phyloP scores from a whole-genome alignment of 2,329 filamentous ascomycete genomes.

The Beauveria asiatica region DNA sequence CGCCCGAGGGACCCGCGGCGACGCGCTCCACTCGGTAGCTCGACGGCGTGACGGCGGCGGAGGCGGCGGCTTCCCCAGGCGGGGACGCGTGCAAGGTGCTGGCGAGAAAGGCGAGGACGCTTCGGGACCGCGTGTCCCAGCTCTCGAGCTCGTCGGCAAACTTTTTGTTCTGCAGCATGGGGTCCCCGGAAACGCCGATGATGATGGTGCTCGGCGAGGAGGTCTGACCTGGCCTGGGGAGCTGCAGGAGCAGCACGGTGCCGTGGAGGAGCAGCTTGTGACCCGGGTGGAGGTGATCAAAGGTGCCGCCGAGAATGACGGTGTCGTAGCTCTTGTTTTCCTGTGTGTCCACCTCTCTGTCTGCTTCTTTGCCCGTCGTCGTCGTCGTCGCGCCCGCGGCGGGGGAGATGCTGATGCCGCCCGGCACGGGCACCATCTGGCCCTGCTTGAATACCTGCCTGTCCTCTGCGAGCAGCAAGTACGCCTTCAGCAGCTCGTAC shows the following conservation, averaged over 20 bases:
- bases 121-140: slow-evolving; percentile 66
- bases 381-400: neutral
- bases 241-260: slow-evolving; percentile 61
- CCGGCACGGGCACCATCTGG: slow-evolving; percentile 43
- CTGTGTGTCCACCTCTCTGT: neutral
- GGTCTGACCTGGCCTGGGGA: slow-evolving; percentile 29
- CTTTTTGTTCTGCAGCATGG: slow-evolving; percentile 81
- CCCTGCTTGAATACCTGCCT: slow-evolving; percentile 38
- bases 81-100: slow-evolving; percentile 45
- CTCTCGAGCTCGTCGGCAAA: slow-evolving; percentile 71
- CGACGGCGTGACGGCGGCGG: neutral
- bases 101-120: slow-evolving; percentile 64
- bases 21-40: slow-evolving; percentile 3
- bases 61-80: slow-evolving; percentile 12
- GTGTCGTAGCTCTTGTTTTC: slow-evolving; percentile 18
- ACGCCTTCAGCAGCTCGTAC: slow-evolving; percentile 45
- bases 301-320: slow-evolving; percentile 84
- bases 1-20: neutral
- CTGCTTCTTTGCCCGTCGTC: neutral
- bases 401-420: slow-evolving; percentile 38
- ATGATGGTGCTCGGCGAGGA: slow-evolving; percentile 50
- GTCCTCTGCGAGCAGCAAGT: slow-evolving; percentile 38
- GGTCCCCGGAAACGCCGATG: slow-evolving; percentile 82
- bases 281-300: slow-evolving; percentile 90
- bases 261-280: slow-evolving; percentile 96